Percentiles rank a stretch among this genome's conserved stretches.
phyloP scores from a whole-genome alignment of 108 stramenopile species.

The Discostella stelligeroides region DNA sequence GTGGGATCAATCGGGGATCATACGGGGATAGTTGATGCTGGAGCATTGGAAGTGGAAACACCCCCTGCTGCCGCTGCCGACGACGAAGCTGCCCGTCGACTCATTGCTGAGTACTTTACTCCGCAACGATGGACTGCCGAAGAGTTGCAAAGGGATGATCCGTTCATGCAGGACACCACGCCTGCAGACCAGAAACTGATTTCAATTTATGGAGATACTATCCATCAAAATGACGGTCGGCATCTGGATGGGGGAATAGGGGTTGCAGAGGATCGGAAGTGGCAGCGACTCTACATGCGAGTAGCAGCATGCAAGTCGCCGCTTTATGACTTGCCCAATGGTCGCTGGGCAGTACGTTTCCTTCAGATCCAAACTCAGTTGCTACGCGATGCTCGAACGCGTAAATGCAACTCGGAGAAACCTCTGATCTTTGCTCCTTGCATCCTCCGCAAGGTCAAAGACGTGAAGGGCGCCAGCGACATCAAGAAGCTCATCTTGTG shows the following conservation, averaged over 20 bases:
- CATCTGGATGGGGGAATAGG: constrained; percentile 7
- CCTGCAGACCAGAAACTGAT: neutral
- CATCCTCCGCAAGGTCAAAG: neutral
- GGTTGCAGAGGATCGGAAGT: neutral
- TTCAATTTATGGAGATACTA: constrained; percentile 8
- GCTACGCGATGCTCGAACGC: neutral
- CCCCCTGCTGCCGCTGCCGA: too few species aligned
- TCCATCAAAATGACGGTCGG: constrained; percentile 12
- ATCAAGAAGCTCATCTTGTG: constrained; percentile 9
- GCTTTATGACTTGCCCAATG: neutral
- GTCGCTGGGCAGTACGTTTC: neutral
- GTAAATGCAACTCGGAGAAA: constrained; percentile 12
- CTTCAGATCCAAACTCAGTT: neutral
- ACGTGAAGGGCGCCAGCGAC: neutral
- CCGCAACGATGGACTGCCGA: neutral
- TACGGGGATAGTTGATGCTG: too few species aligned
- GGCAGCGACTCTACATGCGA: constrained; percentile 5
- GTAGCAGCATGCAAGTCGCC: neutral
- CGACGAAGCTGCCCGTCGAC: too few species aligned
- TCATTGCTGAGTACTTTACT: too few species aligned
- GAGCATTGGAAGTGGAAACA: too few species aligned
- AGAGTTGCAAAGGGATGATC: neutral
- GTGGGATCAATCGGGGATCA: too few species aligned
- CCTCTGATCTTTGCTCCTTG: neutral
- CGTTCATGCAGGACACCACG: neutral